Conservation (phyloP, 2,329 filamentous ascomycete genomes). For the Claviceps sorghi region DNA sequence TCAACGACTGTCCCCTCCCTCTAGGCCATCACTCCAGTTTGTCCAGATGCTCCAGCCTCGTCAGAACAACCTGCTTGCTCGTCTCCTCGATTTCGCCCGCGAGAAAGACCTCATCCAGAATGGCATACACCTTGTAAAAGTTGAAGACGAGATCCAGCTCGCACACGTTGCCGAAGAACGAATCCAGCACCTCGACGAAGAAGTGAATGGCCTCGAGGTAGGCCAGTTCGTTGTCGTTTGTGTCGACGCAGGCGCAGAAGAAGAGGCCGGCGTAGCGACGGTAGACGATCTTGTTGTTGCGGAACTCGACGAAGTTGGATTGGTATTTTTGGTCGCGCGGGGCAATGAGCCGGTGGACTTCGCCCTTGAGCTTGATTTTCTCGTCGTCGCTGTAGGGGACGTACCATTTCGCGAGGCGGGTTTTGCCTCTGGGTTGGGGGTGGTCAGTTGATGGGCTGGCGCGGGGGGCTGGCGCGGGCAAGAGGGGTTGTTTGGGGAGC, state of each 20-base stretch:
- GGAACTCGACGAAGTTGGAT: conserved; percentile 96
- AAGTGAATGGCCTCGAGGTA: conserved; percentile 98
- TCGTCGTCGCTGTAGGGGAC: conserved; percentile 96
- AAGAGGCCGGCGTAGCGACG: conserved; percentile 94
- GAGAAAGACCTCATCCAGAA: conserved; percentile 94
- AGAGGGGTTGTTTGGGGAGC: not conserved
- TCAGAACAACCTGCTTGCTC: conserved; percentile 94
- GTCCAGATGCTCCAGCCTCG: conserved; percentile 84
- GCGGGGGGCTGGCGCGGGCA: not conserved
- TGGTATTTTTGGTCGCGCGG: conserved; percentile 98
- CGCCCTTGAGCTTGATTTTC: conserved; percentile 97
- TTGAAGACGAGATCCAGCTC: conserved; percentile 84
- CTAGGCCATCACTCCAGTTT: conserved; percentile 59
- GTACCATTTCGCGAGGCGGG: conserved; percentile 97
- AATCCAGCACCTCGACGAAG: conserved; percentile 96
- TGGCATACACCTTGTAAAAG: conserved; percentile 86
- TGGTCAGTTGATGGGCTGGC: conserved; percentile 5
- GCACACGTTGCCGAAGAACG: conserved; percentile 98
- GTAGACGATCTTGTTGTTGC: conserved; percentile 93
- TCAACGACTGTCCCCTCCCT: not conserved
- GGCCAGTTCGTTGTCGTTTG: conserved; percentile 95
- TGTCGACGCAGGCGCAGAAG: conserved; percentile 98
- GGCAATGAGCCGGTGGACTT: conserved; percentile 94
- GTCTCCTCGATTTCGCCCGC: conserved; percentile 98
- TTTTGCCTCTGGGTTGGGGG: conserved; percentile 62